Evolutionary conservation across 2,329 filamentous ascomycete species (phyloP).

Genomic region (Dothistroma pini): DNA sequence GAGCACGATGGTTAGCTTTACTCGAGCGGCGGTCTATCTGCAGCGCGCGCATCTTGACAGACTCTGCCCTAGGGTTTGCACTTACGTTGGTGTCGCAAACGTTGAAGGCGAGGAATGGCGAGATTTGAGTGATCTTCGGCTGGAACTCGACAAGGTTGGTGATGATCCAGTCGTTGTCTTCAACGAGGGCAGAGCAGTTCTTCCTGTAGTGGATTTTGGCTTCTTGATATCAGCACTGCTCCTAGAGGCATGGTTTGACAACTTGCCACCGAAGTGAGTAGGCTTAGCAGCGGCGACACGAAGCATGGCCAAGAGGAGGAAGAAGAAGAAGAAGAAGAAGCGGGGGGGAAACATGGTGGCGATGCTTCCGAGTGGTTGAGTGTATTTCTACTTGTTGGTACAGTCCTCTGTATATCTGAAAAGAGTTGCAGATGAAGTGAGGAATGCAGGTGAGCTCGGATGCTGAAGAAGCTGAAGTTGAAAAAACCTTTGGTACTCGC

Average conservation of each 20-base stretch:
- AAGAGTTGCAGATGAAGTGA: neutral
- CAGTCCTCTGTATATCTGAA: neutral
- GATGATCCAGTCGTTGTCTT: slow-evolving; percentile 14
- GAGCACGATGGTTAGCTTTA: neutral
- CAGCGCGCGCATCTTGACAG: too few species aligned
- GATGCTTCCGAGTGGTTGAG: neutral
- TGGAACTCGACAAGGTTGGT: slow-evolving; percentile 23
- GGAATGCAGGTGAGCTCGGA: neutral
- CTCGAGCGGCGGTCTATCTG: neutral
- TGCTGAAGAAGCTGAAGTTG: neutral
- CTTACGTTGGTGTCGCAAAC: slow-evolving; percentile 26
- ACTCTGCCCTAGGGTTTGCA: neutral
- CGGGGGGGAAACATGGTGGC: neutral
- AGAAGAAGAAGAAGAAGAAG: neutral
- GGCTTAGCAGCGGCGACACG: neutral
- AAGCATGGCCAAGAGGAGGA: slow-evolving; percentile 7
- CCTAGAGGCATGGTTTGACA: neutral
- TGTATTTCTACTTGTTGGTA: neutral
- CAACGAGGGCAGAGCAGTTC: neutral
- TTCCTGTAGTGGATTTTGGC: neutral
- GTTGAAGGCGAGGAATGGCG: slow-evolving; percentile 25
- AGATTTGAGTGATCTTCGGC: slow-evolving; percentile 4
- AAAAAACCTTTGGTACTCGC: neutral
- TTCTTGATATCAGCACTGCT: neutral
- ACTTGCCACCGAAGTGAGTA: neutral